Conservation (phyloP, 371 early-diverging fungal genomes). For the Mucor indicus region DNA sequence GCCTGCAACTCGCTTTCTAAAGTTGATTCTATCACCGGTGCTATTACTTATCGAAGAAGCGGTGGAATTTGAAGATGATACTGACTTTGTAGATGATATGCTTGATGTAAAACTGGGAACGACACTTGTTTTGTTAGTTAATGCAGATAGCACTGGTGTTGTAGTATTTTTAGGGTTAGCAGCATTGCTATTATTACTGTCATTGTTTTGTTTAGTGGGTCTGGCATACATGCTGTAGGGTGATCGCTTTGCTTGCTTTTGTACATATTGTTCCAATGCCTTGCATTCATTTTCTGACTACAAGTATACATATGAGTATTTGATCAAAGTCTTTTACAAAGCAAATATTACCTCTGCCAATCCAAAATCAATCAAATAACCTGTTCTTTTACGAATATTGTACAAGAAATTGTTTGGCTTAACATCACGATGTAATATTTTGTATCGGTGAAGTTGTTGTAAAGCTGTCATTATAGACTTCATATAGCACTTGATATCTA, state of each 20-base stretch:
- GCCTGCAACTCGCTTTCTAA: slow-evolving; percentile 8
- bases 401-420: slow-evolving; percentile 98
- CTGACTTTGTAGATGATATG: neutral
- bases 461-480: slow-evolving; percentile 75
- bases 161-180: neutral
- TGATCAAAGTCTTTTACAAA: too few species aligned
- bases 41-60: too few species aligned
- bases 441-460: slow-evolving; percentile 65
- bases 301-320: too few species aligned
- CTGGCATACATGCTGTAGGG: neutral
- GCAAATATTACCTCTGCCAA: slow-evolving; percentile 77
- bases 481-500: slow-evolving; percentile 84
- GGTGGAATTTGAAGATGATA: neutral
- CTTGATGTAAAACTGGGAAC: slow-evolving; percentile 75
- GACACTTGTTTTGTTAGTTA: slow-evolving; percentile 8
- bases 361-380: slow-evolving; percentile 97
- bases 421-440: slow-evolving; percentile 91
- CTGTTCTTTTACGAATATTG: slow-evolving; percentile 63
- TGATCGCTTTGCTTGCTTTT: neutral
- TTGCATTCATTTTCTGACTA: slow-evolving; percentile 20
- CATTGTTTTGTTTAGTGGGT: neutral
- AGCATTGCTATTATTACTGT: neutral
- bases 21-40: too few species aligned
- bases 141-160: neutral
- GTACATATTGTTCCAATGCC: neutral